Evolutionary conservation across 2,329 filamentous ascomycete genomes (phyloP).

Genomic region (Talaromyces amestolkiae): DNA sequence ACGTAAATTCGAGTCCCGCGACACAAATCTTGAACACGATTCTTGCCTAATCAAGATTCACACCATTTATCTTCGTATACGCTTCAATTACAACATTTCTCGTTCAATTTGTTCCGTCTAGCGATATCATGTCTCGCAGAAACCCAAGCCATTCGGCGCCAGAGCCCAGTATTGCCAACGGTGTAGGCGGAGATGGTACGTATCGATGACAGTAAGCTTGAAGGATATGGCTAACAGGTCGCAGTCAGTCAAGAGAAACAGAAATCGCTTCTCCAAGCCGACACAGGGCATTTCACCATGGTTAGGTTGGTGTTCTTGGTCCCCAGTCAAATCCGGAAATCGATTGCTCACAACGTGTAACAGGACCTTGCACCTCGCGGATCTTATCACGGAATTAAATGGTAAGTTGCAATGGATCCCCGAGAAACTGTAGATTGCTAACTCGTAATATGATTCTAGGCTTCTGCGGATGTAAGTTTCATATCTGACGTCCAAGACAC

Average conservation of each 20-base stretch:
- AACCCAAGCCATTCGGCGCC: constrained; percentile 29
- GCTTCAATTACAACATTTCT: not conserved
- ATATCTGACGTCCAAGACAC: not conserved
- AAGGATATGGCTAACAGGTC: constrained; percentile 19
- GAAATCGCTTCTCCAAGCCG: constrained; percentile 48
- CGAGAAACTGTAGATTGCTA: constrained; percentile 20
- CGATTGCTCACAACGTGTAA: constrained; percentile 21
- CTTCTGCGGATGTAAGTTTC: constrained; percentile 48
- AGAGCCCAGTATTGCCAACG: constrained; percentile 30
- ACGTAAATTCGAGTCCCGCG: constrained; percentile 8
- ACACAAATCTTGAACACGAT: not conserved
- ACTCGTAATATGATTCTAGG: constrained; percentile 31
- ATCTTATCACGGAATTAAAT: constrained; percentile 51
- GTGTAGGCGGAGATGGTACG: constrained; percentile 29
- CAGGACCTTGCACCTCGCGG: constrained; percentile 51
- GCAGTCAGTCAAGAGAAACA: constrained; percentile 49
- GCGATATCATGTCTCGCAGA: constrained; percentile 39
- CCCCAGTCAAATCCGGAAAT: not conserved
- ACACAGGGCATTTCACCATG: constrained; percentile 52
- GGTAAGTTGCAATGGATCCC: constrained; percentile 32
- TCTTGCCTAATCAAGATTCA: not conserved
- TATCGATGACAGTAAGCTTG: constrained; percentile 19
- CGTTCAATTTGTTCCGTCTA: not conserved
- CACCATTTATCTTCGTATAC: not conserved
- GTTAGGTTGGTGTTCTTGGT: constrained; percentile 40